Evolutionary conservation across 768 basidiomycete species (phyloP).

Genomic region (Mycena vitilis): DNA sequence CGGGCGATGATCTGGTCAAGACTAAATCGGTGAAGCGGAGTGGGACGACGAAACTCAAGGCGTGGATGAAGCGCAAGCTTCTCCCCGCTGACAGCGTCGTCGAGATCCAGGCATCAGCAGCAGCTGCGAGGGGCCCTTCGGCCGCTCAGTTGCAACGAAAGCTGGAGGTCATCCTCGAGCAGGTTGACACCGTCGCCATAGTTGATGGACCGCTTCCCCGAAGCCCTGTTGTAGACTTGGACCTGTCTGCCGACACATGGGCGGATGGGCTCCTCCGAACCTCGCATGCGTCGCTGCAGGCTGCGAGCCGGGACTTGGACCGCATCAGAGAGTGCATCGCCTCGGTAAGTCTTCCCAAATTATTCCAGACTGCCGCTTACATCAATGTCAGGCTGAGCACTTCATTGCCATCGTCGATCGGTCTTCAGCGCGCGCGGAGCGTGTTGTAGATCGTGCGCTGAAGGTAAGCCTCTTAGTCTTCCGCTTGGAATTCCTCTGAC

Average conservation of each 20-base stretch:
- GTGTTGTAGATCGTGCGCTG: conserved; percentile 65
- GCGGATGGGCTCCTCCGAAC: conserved; percentile 56
- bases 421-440: conserved; percentile 68
- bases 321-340: conserved; percentile 65
- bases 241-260: conserved; percentile 47
- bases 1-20: conserved; percentile 17
- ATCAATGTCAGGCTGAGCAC: conserved; percentile 61
- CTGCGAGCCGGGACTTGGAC: conserved; percentile 67
- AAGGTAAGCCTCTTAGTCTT: conserved; percentile 53
- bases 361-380: neutral
- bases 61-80: conserved; percentile 75
- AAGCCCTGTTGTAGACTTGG: conserved; percentile 20
- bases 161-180: conserved; percentile 46
- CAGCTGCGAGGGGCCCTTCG: neutral
- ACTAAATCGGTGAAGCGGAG: conserved; percentile 42
- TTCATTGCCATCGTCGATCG: conserved; percentile 65
- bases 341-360: conserved; percentile 50
- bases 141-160: conserved; percentile 39
- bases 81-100: conserved; percentile 37
- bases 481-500: conserved; percentile 1
- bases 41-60: conserved; percentile 64
- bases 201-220: neutral
- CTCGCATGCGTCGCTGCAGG: conserved; percentile 61
- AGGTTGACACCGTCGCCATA: neutral
- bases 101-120: neutral